phyloP scores from a whole-genome alignment of 257 asterid species.

The Fraxinus quadrangulata region DNA sequence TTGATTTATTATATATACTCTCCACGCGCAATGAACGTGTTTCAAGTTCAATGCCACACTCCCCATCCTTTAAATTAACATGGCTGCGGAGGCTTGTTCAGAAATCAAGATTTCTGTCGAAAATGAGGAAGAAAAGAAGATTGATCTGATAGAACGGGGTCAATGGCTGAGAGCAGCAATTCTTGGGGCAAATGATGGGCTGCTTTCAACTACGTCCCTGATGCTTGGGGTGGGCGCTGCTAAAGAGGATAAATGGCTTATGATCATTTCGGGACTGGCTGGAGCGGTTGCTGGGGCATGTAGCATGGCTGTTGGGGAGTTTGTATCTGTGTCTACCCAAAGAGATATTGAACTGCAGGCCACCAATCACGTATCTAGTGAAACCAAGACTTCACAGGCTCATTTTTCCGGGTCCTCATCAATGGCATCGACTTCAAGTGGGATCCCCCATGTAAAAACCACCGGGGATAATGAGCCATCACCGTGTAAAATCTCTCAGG shows the following conservation, averaged over 20 bases:
- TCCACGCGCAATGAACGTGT: slow-evolving; percentile 33
- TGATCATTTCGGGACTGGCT: slow-evolving; percentile 55
- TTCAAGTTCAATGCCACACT: slow-evolving; percentile 47
- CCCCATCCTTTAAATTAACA: slow-evolving; percentile 20
- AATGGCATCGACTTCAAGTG: background rate
- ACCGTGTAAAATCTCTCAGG: background rate
- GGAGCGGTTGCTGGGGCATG: slow-evolving; percentile 74
- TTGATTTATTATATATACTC: slow-evolving; percentile 23
- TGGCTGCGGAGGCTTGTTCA: slow-evolving; percentile 33
- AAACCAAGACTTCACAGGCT: background rate
- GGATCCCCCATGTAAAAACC: background rate
- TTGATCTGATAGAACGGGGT: slow-evolving; percentile 36
- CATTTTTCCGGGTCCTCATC: background rate
- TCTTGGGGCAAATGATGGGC: slow-evolving; percentile 68
- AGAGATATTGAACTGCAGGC: slow-evolving; percentile 44
- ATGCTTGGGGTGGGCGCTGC: slow-evolving; percentile 72
- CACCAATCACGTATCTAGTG: background rate
- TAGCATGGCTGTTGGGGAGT: slow-evolving; percentile 76
- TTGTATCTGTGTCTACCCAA: slow-evolving; percentile 63
- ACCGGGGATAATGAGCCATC: background rate
- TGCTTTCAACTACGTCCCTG: slow-evolving; percentile 62
- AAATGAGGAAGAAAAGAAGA: slow-evolving; percentile 24
- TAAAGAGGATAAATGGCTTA: slow-evolving; percentile 46
- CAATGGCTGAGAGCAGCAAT: slow-evolving; percentile 77
- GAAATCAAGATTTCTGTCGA: slow-evolving; percentile 29